Base-by-base conservation (phyloP, 108 stramenopile species). In the Cyclostephanos tholiformis region DNA sequence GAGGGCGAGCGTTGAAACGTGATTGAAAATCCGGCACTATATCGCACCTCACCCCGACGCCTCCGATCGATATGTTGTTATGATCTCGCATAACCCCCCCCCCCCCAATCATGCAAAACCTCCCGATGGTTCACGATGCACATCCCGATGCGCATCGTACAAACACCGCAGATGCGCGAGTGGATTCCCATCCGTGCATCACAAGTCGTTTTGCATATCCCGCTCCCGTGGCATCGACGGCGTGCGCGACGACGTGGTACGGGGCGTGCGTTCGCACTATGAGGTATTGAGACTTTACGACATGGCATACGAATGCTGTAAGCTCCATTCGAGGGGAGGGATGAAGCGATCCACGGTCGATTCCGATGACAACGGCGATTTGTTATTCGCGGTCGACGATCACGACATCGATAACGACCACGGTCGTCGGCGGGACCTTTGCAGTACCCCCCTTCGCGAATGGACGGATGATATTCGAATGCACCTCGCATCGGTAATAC, bases 181-280 rank as follows among this genome's bases (percentile, higher is more conserved):
- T 4, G 79, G 79, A 0, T 74, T 74, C 41, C 79, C 79, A 70
- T 80, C 79, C 8, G 72, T 80, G 8, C 79, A 80, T 74, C 79
- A 80, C 72, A 80, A 80, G 74, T 80, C 79, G 49, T 80, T 80
- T 41, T 80, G 79, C 39, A 74, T 74, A 53, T 74, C 79, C 2
- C 55, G 27, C n/a, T 23, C 30, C 63, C 79, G 68, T 49, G 79
- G 79, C 29, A 74, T 80, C 0, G 36, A 53, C 17, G 63, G 63
- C 41, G 72, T 80, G 8, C 11, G 60, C 9, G 49, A 58, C 7
- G 51, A 30, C 39, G 72, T 80, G 7, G 79, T 80, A 20, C 50
- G 27, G 22, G 79, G 79, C 41, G 72, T 74, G 27, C 58, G 72
- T 27, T 72, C 79, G 16, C 79, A 80, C 52, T 80, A 41, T 49